Percentiles rank a stretch among this genome's conserved stretches.
Evolutionary conservation across 805 yeast species (phyloP).

Genomic region (Starmera quercuum): DNA sequence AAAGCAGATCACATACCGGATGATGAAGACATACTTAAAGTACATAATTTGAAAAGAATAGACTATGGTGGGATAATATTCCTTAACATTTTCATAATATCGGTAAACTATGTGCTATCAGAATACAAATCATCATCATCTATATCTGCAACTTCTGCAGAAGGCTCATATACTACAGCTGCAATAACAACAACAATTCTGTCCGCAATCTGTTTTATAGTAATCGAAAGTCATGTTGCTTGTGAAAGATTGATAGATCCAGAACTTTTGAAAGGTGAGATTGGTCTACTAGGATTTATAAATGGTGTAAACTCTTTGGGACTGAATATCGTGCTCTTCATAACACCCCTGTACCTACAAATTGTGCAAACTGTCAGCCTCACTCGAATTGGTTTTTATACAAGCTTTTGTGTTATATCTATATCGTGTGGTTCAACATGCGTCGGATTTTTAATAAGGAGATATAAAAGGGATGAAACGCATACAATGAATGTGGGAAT

Average conservation of each 20-base stretch:
- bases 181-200: slow-evolving; percentile 2
- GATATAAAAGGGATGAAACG: slow-evolving; percentile 1
- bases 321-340: slow-evolving; percentile 22
- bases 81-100: slow-evolving; percentile 21
- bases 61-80: slow-evolving; percentile 29
- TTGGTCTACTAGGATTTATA: slow-evolving; percentile 25
- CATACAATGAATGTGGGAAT: neutral
- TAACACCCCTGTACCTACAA: slow-evolving; percentile 31
- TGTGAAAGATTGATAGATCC: slow-evolving; percentile 28
- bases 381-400: slow-evolving; percentile 26
- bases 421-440: slow-evolving; percentile 27
- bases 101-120: slow-evolving; percentile 23
- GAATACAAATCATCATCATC: too few relatives aligned
- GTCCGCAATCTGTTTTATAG: slow-evolving; percentile 13
- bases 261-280: slow-evolving; percentile 24
- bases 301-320: slow-evolving; percentile 27
- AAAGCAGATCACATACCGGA: slow-evolving; percentile 7
- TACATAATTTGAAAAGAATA: slow-evolving; percentile 22
- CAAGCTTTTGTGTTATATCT: slow-evolving; percentile 27
- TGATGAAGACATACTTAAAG: slow-evolving; percentile 15
- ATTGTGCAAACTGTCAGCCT: slow-evolving; percentile 27
- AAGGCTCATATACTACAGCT: too few relatives aligned
- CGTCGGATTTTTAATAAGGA: slow-evolving; percentile 24
- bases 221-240: slow-evolving; percentile 25
- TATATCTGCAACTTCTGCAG: too few relatives aligned